Evolutionary conservation across 2,329 filamentous ascomycete species (phyloP), one percentile per base, ranked within the genome.

Genomic region (Ceratocystis eucalypticola): DNA sequence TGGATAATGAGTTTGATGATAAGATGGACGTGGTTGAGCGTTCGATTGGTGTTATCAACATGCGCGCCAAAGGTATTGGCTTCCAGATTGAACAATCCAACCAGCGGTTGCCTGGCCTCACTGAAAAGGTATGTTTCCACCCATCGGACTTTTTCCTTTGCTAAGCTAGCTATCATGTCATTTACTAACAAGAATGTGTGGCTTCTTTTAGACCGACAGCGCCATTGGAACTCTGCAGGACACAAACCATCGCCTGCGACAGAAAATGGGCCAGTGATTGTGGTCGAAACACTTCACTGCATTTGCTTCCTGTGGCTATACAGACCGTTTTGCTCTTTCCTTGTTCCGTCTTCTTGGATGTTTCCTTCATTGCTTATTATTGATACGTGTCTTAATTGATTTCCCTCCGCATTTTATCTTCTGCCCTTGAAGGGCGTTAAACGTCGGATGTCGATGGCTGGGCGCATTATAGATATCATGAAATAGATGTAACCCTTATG

Each of bases 61-160:
- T 82, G 70, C 88, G 88, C 59, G 92, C 91, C 72, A 79, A 82
- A 61, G 89, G 94, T 74, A 81, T 94, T 28, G 86, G 90, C 69
- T 78, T 82, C 67, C 89, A 95, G 77, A 95, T 95, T 76, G 82
- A 82, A 71, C 74, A 79, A 72, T 87, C 96, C 72, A 86, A 88
- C 69, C 82, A 65, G 28, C 66, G 66, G 25, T 50, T 67, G 44
- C 66, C 66, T 20, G 66, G 86, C 68, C 90, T 96, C 73, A 88
- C 83, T 70, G 79, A 79, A 70, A 95, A 95, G 87, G 88, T 88
- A 76, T 73, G 79, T 66, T 57, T 25, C 12, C 12, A 20, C 48
- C 10, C 15, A 2, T 1, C 22, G 6, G 33, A 6, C 22, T 37
- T 55, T 25, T 37, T 8, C 66, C 10, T 62, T 48, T 62, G 61